Evolutionary conservation across 2,329 filamentous ascomycete genomes (phyloP).

Genomic region (Teratosphaeria nubilosa): DNA sequence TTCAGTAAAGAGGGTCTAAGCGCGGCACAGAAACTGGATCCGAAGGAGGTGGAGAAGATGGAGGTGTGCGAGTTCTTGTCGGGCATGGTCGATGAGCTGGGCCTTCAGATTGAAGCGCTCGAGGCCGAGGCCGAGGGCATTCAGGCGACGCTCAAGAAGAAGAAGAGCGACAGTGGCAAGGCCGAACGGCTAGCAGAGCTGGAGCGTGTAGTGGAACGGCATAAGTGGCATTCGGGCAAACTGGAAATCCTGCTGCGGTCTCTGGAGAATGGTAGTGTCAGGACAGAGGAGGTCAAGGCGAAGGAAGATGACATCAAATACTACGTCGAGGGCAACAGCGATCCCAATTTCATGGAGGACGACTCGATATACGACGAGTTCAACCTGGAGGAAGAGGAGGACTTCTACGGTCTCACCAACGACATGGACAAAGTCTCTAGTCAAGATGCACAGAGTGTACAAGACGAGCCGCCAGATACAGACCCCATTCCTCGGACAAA

Average conservation of each 20-base stretch:
- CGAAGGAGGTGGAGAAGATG: constrained; percentile 91
- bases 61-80: constrained; percentile 81
- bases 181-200: constrained; percentile 82
- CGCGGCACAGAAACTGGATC: constrained; percentile 84
- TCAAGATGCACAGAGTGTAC: constrained; percentile 85
- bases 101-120: constrained; percentile 82
- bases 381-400: constrained; percentile 85
- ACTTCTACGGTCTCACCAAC: constrained; percentile 65
- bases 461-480: constrained; percentile 66
- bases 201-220: constrained; percentile 72
- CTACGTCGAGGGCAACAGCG: constrained; percentile 84
- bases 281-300: constrained; percentile 75
- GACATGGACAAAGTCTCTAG: constrained; percentile 88
- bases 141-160: constrained; percentile 86
- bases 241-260: constrained; percentile 83
- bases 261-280: constrained; percentile 84
- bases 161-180: constrained; percentile 67
- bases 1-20: constrained; percentile 97
- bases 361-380: constrained; percentile 93
- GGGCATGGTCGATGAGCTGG: constrained; percentile 80
- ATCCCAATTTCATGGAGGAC: constrained; percentile 84
- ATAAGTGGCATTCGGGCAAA: constrained; percentile 94
- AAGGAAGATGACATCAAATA: constrained; percentile 89
- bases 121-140: constrained; percentile 84
- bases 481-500: constrained; percentile 36